Percentiles rank a stretch among this genome's conserved stretches.
Evolutionary conservation across 1,284 basidiomycete genomes (phyloP).

Genomic region (Naganishia liquefaciens): DNA sequence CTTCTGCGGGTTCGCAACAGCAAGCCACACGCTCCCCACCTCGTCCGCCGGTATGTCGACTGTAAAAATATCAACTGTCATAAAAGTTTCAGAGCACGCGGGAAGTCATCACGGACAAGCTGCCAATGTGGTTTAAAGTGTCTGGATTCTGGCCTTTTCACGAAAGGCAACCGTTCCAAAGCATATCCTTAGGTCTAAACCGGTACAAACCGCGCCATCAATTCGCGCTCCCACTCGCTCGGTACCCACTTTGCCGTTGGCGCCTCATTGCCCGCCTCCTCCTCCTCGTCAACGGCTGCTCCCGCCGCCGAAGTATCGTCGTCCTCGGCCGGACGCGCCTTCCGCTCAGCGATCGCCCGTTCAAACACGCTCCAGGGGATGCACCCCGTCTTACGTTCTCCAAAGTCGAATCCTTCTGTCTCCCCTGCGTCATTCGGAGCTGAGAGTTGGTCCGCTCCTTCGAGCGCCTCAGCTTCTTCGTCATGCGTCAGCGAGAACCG

Average conservation of each 20-base stretch:
- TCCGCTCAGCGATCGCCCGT: constrained; percentile 59
- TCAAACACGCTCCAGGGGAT: constrained; percentile 79
- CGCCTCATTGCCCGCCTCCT: constrained; percentile 62
- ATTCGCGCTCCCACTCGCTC: constrained; percentile 52
- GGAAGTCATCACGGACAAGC: too few relatives aligned
- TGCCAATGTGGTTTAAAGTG: too few relatives aligned
- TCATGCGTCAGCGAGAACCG: constrained; percentile 63
- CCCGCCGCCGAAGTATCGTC: constrained; percentile 53
- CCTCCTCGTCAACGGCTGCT: constrained; percentile 54
- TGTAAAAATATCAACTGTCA: too few relatives aligned
- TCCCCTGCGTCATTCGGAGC: constrained; percentile 18
- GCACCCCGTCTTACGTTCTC: constrained; percentile 54
- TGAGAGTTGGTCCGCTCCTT: constrained; percentile 6
- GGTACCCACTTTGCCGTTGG: constrained; percentile 62
- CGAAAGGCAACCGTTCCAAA: too few relatives aligned
- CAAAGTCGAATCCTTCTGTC: constrained; percentile 30
- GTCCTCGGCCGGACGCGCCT: constrained; percentile 43
- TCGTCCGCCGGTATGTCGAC: too few relatives aligned
- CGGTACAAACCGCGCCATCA: constrained; percentile 45
- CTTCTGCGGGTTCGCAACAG: too few relatives aligned
- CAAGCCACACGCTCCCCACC: too few relatives aligned
- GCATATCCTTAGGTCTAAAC: constrained; percentile 33
- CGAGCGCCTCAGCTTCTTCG: constrained; percentile 36
- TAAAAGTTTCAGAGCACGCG: too few relatives aligned
- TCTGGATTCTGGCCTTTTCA: too few relatives aligned